Base-by-base conservation (phyloP, 163 green algal genomes). In the Coccomyxa subellipsoidea region DNA sequence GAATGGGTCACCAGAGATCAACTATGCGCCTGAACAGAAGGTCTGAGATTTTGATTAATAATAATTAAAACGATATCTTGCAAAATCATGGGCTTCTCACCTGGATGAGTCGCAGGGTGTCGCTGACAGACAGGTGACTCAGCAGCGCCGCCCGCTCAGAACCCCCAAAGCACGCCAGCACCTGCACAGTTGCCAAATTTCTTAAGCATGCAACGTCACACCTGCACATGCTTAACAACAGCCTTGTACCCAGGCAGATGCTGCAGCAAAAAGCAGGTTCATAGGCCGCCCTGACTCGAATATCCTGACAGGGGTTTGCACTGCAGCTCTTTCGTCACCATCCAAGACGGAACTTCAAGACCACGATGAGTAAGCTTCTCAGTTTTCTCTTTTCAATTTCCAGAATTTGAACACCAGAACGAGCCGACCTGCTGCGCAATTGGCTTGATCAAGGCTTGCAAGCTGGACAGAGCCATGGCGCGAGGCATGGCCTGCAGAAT, bases 391-490 rank as follows among this genome's bases (percentile, higher is more conserved):
- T n/a, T n/a, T n/a, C n/a, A n/a, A n/a, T n/a, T n/a, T n/a, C n/a
- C n/a, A n/a, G n/a, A n/a, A n/a, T n/a, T n/a, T n/a, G n/a, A n/a
- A n/a, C n/a, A n/a, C n/a, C n/a, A n/a, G n/a, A n/a, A n/a, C n/a
- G n/a, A n/a, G n/a, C n/a, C n/a, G n/a, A 73, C 66, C 66, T 73
- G 66, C 66, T 73, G 66, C 2, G 66, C 66, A n/a, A 73, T 73
- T 18, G 66, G 66, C 66, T 32, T 32, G 27, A 73, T 73, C 21
- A 73, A 23, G 21, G 27, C n/a, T 34, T 73, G 66, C 7, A 73
- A 23, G n/a, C 29, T 34, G n/a, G 27, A 18, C 8, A 73, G 1
- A 8, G 66, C 66, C 66, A 73, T 73, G 7, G 66, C 66, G 1
- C 66, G 66, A 18, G 66, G 66, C 66, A 73, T 73, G n/a, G n/a